Base-by-base conservation (phyloP, 768 basidiomycete species). In the Phanerochaete carnosa region DNA sequence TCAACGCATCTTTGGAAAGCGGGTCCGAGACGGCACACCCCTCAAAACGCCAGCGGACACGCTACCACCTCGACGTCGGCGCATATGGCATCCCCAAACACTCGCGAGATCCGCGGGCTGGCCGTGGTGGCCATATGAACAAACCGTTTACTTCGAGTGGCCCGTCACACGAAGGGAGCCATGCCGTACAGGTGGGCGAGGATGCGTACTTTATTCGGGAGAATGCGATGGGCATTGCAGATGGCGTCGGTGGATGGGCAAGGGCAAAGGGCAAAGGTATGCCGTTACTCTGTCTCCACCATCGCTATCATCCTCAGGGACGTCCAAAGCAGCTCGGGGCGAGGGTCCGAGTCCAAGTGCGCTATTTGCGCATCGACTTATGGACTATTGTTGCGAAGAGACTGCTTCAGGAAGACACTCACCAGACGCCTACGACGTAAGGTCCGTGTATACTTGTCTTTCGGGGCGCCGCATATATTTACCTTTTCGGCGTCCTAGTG, bases 241-340 rank as follows among this genome's bases (percentile, higher is more conserved):
- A 98, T 70, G 95, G 95, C 30, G 95, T 98, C 0, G 95, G 95
- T 0, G 95, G 95, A 0, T 97, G 94, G 95, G 81, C 87, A 8
- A 73, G 77, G 91, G 80, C 85, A 16, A 72, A 78, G 60, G 72
- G 71, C 33, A 64, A 68, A 58, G 71, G 78, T 79, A 66, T 22
- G 74, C 28, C 33, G 55, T 8, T 33, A 30, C 26, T 3, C 37
- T 51, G 15, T 8, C 50, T 43, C 30, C 23, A 16, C 30, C 28
- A 49, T 29, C 30, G 39, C 39, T 11, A 43, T 50, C 8, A 39
- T 61, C 62, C 45, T 54, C 64, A 51, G 16, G 45, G 49, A 12
- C 39, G 68, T 60, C 25, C 33, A 43, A 43, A 11, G n/a, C 25
- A 64, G 63, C 45, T 54, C 65, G 55, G n/a, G 39, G 55, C 37